These are phyloP conservation scores for Brasilioporus rufonigricans DNA, from an alignment of 768 basidiomycete genomes.

Conservation along the genomic window DNA sequence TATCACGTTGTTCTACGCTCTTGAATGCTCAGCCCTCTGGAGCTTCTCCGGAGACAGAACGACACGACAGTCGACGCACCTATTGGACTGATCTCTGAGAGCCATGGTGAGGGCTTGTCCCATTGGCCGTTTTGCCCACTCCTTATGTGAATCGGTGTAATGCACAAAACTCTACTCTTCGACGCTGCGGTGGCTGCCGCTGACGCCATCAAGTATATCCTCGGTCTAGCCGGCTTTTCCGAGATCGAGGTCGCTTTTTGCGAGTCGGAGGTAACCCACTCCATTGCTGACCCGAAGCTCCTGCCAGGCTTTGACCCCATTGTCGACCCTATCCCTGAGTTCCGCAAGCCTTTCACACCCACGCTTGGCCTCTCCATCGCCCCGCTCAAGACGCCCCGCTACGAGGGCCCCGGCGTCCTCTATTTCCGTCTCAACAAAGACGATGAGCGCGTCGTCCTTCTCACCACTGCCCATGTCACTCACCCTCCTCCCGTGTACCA, in stretches of 20 bases:
- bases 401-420: neutral
- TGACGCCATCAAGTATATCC: neutral
- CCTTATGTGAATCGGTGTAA: neutral
- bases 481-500: neutral
- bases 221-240: neutral
- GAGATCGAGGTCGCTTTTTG: neutral
- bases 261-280: neutral
- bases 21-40: too few species aligned
- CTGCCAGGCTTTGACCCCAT: neutral
- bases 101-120: too few species aligned
- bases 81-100: too few species aligned
- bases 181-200: neutral
- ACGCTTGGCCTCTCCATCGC: neutral
- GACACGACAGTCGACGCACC: too few species aligned
- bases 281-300: neutral
- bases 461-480: neutral
- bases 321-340: neutral
- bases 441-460: neutral
- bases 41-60: too few species aligned
- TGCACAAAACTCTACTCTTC: neutral
- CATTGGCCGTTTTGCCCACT: neutral
- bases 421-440: neutral
- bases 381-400: neutral
- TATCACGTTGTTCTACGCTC: too few species aligned
- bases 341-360: constrained; percentile 1